phyloP scores from a whole-genome alignment of 1,284 basidiomycete species.

The Ganoderma sp. region DNA sequence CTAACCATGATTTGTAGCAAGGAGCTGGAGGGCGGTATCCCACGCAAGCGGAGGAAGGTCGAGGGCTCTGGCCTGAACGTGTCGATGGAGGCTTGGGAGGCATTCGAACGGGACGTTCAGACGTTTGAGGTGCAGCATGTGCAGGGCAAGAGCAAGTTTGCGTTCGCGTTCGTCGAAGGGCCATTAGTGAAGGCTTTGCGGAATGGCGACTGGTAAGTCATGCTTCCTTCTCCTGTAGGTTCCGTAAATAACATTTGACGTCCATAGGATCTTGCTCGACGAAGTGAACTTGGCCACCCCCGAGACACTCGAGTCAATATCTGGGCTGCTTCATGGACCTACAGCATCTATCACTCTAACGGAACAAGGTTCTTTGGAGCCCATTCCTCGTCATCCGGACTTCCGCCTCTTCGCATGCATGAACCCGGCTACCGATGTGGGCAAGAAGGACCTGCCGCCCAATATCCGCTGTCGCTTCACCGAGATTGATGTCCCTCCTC shows the following conservation, averaged over 20 bases:
- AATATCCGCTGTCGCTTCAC: constrained; percentile 93
- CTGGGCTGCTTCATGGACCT: constrained; percentile 85
- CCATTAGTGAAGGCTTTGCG: constrained; percentile 93
- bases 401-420: constrained; percentile 99
- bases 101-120: constrained; percentile 73
- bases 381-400: constrained; percentile 89
- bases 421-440: constrained; percentile 99
- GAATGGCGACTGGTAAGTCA: constrained; percentile 85
- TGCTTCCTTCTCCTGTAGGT: constrained; percentile 2
- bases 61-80: constrained; percentile 52
- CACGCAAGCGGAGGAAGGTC: constrained; percentile 79
- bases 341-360: constrained; percentile 91
- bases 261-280: constrained; percentile 88
- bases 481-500: constrained; percentile 93
- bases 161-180: constrained; percentile 96
- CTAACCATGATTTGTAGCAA: constrained; percentile 32
- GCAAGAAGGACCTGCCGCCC: constrained; percentile 95
- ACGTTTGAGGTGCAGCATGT: constrained; percentile 90
- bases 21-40: constrained; percentile 45
- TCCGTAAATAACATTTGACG: not conserved
- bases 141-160: constrained; percentile 84
- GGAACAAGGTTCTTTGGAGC: constrained; percentile 92
- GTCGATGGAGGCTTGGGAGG: constrained; percentile 70
- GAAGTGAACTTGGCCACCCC: constrained; percentile 96
- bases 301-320: constrained; percentile 94